Evolutionary conservation across 192 early-diverging fungal species (phyloP), one percentile per base, ranked within the genome.

Genomic region (Rhizophlyctis rosea): DNA sequence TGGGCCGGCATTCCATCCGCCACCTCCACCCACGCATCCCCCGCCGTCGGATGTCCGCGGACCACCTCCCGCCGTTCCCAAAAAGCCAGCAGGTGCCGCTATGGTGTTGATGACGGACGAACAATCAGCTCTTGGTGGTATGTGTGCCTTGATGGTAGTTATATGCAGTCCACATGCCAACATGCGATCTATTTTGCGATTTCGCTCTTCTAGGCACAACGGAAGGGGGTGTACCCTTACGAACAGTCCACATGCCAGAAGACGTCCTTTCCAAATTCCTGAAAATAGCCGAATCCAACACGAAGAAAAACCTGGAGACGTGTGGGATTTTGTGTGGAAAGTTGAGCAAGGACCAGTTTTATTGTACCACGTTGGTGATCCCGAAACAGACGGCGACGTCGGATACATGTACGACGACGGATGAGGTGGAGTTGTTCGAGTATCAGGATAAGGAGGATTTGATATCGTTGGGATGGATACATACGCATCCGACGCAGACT

Each of bases 331-430:
- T 95, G 13, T 88, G 83, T 57, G 93, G 93, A 31, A 78, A 65
- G 36, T 69, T 93, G 61, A 81, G 78, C 44, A 59, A 68, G 5
- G 85, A 91, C 54, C 64, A 72, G 13, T 64, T 90, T 16, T 75
- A 68, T 24, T 77, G 92, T 25, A 93, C 86, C 0, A 88, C 89
- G 0, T 69, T 95, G 5, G 81, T 95, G 34, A 88, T 95, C 57
- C 93, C 93, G n/a, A 91, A 93, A 64, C 93, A 95, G 62, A 86
- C 76, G 0, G 87, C 89, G 3, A 94, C 93, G 3, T 87, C 89
- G 4, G 92, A 94, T 57, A 91, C 90, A 1, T 92, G 89, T 44
- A 85, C 84, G 4, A 91, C 88, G 0, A 86, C 83, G 47, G 84
- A 91, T 39, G 93, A 95, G 71, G 88, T 91, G 67, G 91, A 91